phyloP scores from a whole-genome alignment of 2,329 filamentous ascomycete species.

The Amauroascus verrucosus region DNA sequence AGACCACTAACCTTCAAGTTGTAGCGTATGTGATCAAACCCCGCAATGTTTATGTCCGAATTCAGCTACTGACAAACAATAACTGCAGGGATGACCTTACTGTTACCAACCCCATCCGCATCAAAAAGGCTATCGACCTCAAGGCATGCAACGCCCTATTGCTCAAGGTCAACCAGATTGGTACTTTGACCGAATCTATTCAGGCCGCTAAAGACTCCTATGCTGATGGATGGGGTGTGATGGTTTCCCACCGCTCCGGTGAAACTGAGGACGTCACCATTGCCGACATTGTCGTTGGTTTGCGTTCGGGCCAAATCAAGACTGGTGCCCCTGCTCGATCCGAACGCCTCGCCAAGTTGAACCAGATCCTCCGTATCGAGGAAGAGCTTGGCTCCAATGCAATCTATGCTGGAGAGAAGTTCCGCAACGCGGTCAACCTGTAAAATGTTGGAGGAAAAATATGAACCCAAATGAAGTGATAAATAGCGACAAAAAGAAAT shows the following conservation, averaged over 20 bases:
- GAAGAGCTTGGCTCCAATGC: conserved; percentile 92
- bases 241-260: conserved; percentile 98
- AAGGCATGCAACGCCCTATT: conserved; percentile 98
- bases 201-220: conserved; percentile 98
- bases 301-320: conserved; percentile 97
- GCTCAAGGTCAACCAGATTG: conserved; percentile 99
- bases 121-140: conserved; percentile 98
- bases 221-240: conserved; percentile 91
- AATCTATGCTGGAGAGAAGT: conserved; percentile 82
- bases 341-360: conserved; percentile 98
- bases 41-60: too few species aligned
- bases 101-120: conserved; percentile 96
- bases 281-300: conserved; percentile 92
- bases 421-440: conserved; percentile 82
- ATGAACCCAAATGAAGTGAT: too few species aligned
- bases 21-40: conserved; percentile 50
- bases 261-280: conserved; percentile 99
- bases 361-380: conserved; percentile 99
- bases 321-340: conserved; percentile 91
- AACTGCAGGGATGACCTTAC: conserved; percentile 73
- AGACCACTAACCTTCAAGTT: conserved; percentile 96
- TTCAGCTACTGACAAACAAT: not conserved
- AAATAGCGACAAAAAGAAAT: not conserved
- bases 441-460: conserved; percentile 29
- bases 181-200: conserved; percentile 96